A percentile compares a stretch with the other conserved stretches of the same genome.
Conservation (phyloP, 2,329 filamentous ascomycete species). For the Colletotrichum zoysiae region DNA sequence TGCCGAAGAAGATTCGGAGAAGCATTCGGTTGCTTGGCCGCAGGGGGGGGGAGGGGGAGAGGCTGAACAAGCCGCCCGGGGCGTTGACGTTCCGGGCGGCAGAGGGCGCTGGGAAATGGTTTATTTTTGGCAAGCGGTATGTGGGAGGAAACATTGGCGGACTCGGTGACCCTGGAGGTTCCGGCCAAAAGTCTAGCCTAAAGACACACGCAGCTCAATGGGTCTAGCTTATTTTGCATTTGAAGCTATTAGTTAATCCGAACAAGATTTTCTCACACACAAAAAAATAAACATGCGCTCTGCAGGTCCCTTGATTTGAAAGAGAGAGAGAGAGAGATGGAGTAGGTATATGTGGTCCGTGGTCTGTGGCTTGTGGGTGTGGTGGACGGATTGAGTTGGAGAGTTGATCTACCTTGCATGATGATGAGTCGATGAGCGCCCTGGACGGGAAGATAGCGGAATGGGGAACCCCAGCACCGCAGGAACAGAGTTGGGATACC, state of each 20-base stretch:
- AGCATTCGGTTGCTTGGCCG: conserved; percentile 18
- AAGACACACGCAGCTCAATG: conserved; percentile 53
- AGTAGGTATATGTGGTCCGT: neutral
- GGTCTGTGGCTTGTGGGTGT: neutral
- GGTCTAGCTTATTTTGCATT: conserved; percentile 49
- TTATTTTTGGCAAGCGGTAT: conserved; percentile 44
- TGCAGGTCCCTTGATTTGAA: neutral
- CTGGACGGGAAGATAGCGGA: neutral
- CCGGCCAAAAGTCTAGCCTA: conserved; percentile 49
- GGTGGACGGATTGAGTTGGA: neutral
- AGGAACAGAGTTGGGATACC: conserved; percentile 17
- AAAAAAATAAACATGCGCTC: neutral
- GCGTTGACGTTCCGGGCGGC: conserved; percentile 12
- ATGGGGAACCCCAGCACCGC: neutral
- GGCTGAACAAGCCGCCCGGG: conserved; percentile 13
- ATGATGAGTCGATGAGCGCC: neutral
- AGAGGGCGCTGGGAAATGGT: conserved; percentile 49
- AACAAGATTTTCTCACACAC: conserved; percentile 47
- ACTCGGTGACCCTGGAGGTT: conserved; percentile 46
- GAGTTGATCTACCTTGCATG: neutral
- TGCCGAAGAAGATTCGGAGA: conserved; percentile 15
- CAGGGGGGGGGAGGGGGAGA: conserved; percentile 10
- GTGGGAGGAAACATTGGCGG: conserved; percentile 2
- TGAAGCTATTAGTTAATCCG: conserved; percentile 59
- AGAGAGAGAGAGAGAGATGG: too few relatives aligned